Conservation (phyloP, 371 early-diverging fungal species). For the Rozella allomycis region DNA sequence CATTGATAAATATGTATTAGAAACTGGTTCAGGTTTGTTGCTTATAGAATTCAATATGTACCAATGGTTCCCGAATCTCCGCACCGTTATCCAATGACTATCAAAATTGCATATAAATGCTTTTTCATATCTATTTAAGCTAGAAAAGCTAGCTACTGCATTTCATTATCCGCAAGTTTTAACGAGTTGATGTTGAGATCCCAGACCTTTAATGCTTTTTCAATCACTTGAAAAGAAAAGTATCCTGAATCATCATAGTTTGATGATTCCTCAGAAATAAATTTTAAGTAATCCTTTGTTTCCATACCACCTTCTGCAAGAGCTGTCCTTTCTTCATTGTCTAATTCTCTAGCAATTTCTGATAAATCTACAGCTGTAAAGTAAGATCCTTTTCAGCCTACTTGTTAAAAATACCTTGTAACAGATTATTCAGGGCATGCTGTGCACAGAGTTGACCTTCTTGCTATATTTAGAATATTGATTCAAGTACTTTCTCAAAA, state of each 20-base stretch:
- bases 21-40: conserved; percentile 23
- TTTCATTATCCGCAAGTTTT: conserved; percentile 16
- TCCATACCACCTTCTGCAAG: conserved; percentile 14
- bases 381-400: conserved; percentile 18
- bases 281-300: conserved; percentile 10
- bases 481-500: too few species aligned
- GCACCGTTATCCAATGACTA: conserved; percentile 40
- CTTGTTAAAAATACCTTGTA: conserved; percentile 20
- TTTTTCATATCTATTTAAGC: conserved; percentile 10
- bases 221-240: conserved; percentile 47
- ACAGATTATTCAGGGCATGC: conserved; percentile 36
- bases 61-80: conserved; percentile 43
- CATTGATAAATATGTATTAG: conserved; percentile 38
- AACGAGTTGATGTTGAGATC: conserved; percentile 34
- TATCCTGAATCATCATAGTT: conserved; percentile 62
- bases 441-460: conserved; percentile 52
- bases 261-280: conserved; percentile 17
- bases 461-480: conserved; percentile 17
- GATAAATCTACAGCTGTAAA: conserved; percentile 51
- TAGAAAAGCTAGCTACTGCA: conserved; percentile 21
- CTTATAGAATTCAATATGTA: conserved; percentile 43
- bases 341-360: conserved; percentile 34
- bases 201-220: conserved; percentile 42
- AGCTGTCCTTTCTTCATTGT: conserved; percentile 20
- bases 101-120: conserved; percentile 40